Conservation (phyloP, 1,139 yeast genomes). For the Zygoascus hellenicus region DNA sequence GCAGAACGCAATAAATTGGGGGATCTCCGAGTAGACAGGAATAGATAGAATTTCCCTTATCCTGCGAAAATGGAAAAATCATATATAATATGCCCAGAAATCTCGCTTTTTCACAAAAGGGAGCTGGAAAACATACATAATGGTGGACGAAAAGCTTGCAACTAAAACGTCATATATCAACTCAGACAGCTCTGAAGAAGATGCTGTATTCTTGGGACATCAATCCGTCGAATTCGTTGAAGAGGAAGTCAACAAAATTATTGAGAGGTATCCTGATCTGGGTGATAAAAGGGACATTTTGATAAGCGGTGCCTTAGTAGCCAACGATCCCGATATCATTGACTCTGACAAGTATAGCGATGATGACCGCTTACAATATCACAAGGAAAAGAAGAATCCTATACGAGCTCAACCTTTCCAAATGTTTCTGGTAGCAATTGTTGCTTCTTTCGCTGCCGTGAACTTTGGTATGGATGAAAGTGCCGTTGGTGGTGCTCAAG, state of each 20-base stretch:
- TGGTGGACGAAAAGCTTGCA: no score
- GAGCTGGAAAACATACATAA: no score
- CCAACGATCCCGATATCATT: constrained; percentile 7
- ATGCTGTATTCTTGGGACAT: background rate
- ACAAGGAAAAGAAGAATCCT: constrained; percentile 5
- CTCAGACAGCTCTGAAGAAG: no score
- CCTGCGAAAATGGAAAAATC: no score
- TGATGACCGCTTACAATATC: constrained; percentile 1
- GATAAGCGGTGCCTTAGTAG: constrained; percentile 9
- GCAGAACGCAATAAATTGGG: no score
- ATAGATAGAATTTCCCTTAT: no score
- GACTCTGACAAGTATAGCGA: constrained; percentile 7
- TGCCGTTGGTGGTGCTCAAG: constrained; percentile 63
- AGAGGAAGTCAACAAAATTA: constrained; percentile 9
- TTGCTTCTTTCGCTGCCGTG: constrained; percentile 13
- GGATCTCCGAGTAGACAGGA: no score
- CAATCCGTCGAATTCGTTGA: constrained; percentile 2
- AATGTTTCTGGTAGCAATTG: constrained; percentile 11
- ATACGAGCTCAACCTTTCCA: constrained; percentile 8
- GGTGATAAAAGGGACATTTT: constrained; percentile 4
- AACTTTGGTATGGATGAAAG: constrained; percentile 63
- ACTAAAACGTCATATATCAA: no score
- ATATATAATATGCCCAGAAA: no score
- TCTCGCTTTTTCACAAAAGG: no score
- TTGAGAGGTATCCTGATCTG: constrained; percentile 9